These are phyloP conservation scores for Mucor sp. DNA, from an alignment of 371 early-diverging fungal genomes.

Conservation along the genomic window DNA sequence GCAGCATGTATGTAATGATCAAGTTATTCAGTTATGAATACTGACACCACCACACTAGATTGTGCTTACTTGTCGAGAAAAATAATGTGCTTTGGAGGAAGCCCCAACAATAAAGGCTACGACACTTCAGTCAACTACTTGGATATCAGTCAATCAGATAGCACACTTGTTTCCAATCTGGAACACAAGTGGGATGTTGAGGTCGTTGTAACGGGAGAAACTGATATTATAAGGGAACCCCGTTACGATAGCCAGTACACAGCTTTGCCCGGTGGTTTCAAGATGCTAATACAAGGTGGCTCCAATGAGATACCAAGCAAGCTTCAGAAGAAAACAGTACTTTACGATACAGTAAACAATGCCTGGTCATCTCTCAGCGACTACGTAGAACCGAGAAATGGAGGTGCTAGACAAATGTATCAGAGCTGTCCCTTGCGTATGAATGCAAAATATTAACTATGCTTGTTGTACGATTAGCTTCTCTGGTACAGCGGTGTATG, in stretches of 20 bases:
- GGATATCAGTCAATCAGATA: not conserved
- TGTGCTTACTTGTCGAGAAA: not conserved
- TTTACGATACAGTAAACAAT: not conserved
- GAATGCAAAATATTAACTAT: not conserved
- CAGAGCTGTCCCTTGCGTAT: not conserved
- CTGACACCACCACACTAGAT: too few relatives aligned
- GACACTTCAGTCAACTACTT: not conserved
- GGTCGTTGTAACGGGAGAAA: too few relatives aligned
- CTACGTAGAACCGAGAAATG: not conserved
- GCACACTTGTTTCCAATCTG: too few relatives aligned
- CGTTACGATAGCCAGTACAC: too few relatives aligned
- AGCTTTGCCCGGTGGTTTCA: too few relatives aligned
- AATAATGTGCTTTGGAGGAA: slow-evolving; percentile 4
- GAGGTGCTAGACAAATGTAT: not conserved
- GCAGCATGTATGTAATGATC: too few relatives aligned
- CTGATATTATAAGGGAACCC: too few relatives aligned
- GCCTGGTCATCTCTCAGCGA: not conserved
- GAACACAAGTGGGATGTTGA: too few relatives aligned
- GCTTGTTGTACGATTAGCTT: not conserved
- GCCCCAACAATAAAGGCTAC: too few relatives aligned
- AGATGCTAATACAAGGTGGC: not conserved
- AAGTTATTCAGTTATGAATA: too few relatives aligned
- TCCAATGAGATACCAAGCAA: not conserved
- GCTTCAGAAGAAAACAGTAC: not conserved
- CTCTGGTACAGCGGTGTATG: not conserved